phyloP scores from a whole-genome alignment of 805 yeast genomes.

The Teunomyces gatunensis region DNA sequence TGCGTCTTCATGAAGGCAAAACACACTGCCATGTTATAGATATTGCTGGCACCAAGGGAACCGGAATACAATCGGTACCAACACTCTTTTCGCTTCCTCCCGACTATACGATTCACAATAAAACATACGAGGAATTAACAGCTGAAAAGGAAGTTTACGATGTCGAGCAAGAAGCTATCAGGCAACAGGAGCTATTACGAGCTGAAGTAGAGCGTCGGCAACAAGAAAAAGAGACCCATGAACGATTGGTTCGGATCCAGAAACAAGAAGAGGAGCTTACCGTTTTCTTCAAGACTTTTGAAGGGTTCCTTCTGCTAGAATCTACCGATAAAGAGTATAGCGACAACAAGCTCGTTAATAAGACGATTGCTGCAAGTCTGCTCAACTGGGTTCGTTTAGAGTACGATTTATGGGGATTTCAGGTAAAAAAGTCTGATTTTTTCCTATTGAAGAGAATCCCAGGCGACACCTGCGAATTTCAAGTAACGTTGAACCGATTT shows the following conservation, averaged over 20 bases:
- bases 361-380: constrained; percentile 9
- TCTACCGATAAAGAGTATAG: constrained; percentile 10
- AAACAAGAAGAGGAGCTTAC: constrained; percentile 4
- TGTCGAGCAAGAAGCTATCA: constrained; percentile 6
- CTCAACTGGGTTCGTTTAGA: constrained; percentile 31
- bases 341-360: constrained; percentile 11
- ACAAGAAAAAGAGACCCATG: not conserved
- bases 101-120: constrained; percentile 21
- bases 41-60: constrained; percentile 61
- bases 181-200: not conserved
- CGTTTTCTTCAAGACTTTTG: constrained; percentile 4
- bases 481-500: constrained; percentile 11
- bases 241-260: not conserved
- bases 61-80: constrained; percentile 37
- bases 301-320: constrained; percentile 13
- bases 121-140: constrained; percentile 19
- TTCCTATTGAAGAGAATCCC: not conserved
- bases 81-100: constrained; percentile 40
- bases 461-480: constrained; percentile 8
- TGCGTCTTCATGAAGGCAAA: constrained; percentile 63
- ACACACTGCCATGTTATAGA: constrained; percentile 71
- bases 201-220: not conserved
- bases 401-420: constrained; percentile 32
- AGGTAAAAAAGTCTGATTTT: not conserved
- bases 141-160: constrained; percentile 13